A percentile compares a stretch with the other conserved stretches of the same genome.
These are phyloP conservation scores for Dactylorhiza incarnata DNA, from an alignment of 106 monocot species.

Conservation along the genomic window DNA sequence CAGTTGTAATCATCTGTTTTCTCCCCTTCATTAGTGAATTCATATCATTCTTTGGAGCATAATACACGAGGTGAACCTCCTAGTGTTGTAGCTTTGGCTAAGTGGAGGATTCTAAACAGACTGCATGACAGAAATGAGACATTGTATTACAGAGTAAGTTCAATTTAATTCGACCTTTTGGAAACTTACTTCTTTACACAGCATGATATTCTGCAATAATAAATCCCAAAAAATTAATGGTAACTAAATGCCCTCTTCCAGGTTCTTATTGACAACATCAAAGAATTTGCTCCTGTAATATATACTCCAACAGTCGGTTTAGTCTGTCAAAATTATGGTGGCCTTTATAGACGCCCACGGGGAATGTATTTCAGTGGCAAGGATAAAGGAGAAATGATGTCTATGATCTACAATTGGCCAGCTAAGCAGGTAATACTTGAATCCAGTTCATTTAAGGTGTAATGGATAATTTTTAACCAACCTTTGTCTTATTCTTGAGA, in stretches of 20 bases:
- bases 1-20: conserved; percentile 1
- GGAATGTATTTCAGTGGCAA: conserved; percentile 99
- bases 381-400: conserved; percentile 99
- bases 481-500: conserved; percentile 5
- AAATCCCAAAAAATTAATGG: neutral
- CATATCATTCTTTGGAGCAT: conserved; percentile 79
- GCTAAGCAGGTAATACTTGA: conserved; percentile 46
- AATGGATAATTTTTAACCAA: neutral
- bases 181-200: neutral
- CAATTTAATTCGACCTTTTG: neutral
- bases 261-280: conserved; percentile 97
- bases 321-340: conserved; percentile 98
- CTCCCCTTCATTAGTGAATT: conserved; percentile 52
- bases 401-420: conserved; percentile 99
- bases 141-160: conserved; percentile 88
- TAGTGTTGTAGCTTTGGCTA: conserved; percentile 63
- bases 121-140: conserved; percentile 99
- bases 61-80: conserved; percentile 64
- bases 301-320: conserved; percentile 99
- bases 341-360: conserved; percentile 86
- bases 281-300: conserved; percentile 95
- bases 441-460: neutral
- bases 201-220: neutral
- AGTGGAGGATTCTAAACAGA: conserved; percentile 98
- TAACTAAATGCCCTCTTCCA: conserved; percentile 16